Base-by-base conservation (phyloP, 1,284 basidiomycete species). In the Apiotrichum gracile region DNA sequence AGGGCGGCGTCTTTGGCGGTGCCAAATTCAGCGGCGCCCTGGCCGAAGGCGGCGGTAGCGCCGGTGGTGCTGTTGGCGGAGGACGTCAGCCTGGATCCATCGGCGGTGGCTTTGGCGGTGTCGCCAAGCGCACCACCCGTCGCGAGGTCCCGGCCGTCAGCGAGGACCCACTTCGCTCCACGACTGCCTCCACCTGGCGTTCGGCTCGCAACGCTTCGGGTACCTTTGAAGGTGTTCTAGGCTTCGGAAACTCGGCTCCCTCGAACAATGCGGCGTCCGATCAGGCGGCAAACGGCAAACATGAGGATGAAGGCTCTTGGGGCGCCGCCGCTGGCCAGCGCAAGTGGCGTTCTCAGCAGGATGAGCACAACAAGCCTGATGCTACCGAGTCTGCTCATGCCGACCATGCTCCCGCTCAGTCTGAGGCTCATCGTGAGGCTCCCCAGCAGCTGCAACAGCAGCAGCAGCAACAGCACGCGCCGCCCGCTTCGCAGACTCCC, bases 151-250 rank as follows among this genome's bases (percentile, higher is more conserved):
- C 24, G n/a, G 24, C 19, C 22, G 29, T 17, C 48, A 29, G 24
- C 25, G 37, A 51, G 24, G 24, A 40, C 12, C 22, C 49, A 17
- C 44, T 22, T 16, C 57, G 59, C 24, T 49, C 61, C 5, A 54
- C 54, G 10, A 52, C 61, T 34, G 62, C 62, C n/a, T 58, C 65
- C 10, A 66, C 58, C 29, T 76, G 74, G 74, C 61, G 74, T 29
- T 63, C 69, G 9, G 53, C 60, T 29, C 61, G 68, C 24, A 65
- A 63, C 25, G 50, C 59, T 17, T 69, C 72, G 12, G 72, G 71
- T 52, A 69, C 59, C 12, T 76, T 76, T 52, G 74, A 76, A 44
- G 74, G 73, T 40, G 74, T 74, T 25, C 63, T 74, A 10, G 74
- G 71, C 4, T 74, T 73, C 54, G 67, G 69, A 44, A 60, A 57